Evolutionary conservation across 2,329 filamentous ascomycete genomes (phyloP), one percentile per base, ranked within the genome.

Genomic region (Beauveria sp.): DNA sequence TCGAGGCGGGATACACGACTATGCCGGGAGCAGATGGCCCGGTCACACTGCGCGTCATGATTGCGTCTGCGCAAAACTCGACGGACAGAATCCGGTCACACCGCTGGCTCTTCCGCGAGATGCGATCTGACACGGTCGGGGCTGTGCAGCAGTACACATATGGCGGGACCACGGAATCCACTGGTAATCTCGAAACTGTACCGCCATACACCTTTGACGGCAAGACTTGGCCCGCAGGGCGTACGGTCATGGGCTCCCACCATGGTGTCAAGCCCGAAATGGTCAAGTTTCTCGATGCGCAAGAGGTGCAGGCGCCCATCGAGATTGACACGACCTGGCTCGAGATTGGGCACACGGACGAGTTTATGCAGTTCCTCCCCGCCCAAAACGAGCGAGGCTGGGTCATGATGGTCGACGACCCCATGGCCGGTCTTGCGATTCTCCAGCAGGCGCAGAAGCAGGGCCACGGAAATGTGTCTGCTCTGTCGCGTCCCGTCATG

Each of bases 231-330:
- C 60, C 60, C 1, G 53, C 38, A 1, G 60, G 60, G 7, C 60
- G 60, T 2, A 6, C 53, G 0, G n/a, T 57, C 22, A 38, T 57
- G 52, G 60, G 60, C 8, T 50, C 47, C 1, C 64, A 58, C 30
- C 47, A 62, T 1, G 58, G 57, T 16, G n/a, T 45, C 5, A 42
- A 55, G 3, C 66, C 67, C 3, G 12, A 49, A 2, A 66, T 77
- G 26, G 49, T 68, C 1, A 60, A 63, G 1, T 72, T 71, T 30
- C 64, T 77, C 5, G 53, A 68, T 5, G 72, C 69, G 0, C 75
- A 78, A 54, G 71, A 70, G 22, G 61, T 69, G 1, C 74, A 78
- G 49, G 64, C 69, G 4, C 73, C 75, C 0, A 60, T 77, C 2
- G 58, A 70, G 0, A 65, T 77, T 0, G 74, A 71, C 40, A 70